Base-by-base conservation (phyloP, 768 basidiomycete species). In the Pseudohyphozyma bogoriensis region DNA sequence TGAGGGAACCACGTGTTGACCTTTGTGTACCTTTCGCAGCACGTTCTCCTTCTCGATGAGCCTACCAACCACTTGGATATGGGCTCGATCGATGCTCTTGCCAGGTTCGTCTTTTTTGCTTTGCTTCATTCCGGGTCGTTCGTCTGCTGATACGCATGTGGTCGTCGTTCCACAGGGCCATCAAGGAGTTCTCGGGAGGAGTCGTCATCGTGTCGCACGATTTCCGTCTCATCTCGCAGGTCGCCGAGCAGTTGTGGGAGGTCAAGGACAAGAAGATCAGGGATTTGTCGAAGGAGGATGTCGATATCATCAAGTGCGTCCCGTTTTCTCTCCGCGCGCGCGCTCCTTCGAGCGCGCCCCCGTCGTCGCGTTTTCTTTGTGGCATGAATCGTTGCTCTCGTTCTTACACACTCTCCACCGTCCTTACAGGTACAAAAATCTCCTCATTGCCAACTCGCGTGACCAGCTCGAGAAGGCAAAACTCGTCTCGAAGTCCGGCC, bases 201-300 rank as follows among this genome's bases (percentile, higher is more conserved):
- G 95, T 99, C 42, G 95, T 97, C 68, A 97, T 99, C 73, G 95
- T 99, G 65, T 96, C 92, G 51, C 95, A 97, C 78, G 93, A 99
- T 76, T 99, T 99, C 86, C 87, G 93, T 70, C 83, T 97, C 66
- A 96, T 97, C 75, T 86, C 86, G 52, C 92, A 97, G 77, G 93
- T 99, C 39, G 95, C 93, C 40, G 88, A 97, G 73, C 93, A 97
- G 74, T 83, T 99, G 11, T 99, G 95, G 95, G 95, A 99, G 74
- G 95, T 99, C 56, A 89, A 89, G 72, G 81, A 90, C 73, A 85
- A 85, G 76, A 89, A 87, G 72, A 90, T 99, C 73, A 81, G 81
- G 74, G 95, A 96, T 76, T 76, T 99, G 63, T 87, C 91, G 29
- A 91, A 85, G 78, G 78, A 82, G 68, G 91, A 89, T 66, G 89